Evolutionary conservation across 441 rosid genomes (phyloP), one percentile per base, ranked within the genome.

Genomic region (Erodium moschatum): DNA sequence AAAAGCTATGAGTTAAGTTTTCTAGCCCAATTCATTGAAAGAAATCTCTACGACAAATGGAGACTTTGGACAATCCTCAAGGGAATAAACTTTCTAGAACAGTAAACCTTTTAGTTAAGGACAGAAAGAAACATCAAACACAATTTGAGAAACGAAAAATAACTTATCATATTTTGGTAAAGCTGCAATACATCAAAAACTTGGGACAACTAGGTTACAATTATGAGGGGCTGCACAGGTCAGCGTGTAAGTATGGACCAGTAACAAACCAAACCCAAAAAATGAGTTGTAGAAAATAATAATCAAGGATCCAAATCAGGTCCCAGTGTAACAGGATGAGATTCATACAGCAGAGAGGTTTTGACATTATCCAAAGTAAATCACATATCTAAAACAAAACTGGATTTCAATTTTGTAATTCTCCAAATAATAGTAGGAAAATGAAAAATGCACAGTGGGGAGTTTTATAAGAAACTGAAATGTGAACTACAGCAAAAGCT

Each of bases 391-490:
- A 10, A 60, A 8, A 60, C 64, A 13, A 60, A 11, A 11, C n/a
- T 60, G 29, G 64, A 21, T 20, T 60, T 60, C 33, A 20, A 11
- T 21, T 60, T 9, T 60, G 35, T 61, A 10, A 20, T 61, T 24
- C 38, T 24, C 35, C 35, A 61, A 61, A 27, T 61, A 61, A 24
- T 61, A 60, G 33, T 61, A 60, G 33, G 16, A 13, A 60, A 61
- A 24, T 12, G 24, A 16, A 11, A 24, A 60, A 60, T 1, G 10
- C 65, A 61, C n/a, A 21, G 10, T 24, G 13, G 42, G 9, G 1
- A 38, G 42, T 5, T 38, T 4, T 38, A 38, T 38, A 6, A 38
- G 8, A 38, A 38, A 7, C 42, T 38, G 9, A 5, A 38, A 38
- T 38, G 42, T 38, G 42, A 38, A 38, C 42, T 3, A 33, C 38